A percentile compares a stretch with the other conserved stretches of the same genome.
Conservation (phyloP, 495 filamentous ascomycete genomes). For the Neurospora sp. region DNA sequence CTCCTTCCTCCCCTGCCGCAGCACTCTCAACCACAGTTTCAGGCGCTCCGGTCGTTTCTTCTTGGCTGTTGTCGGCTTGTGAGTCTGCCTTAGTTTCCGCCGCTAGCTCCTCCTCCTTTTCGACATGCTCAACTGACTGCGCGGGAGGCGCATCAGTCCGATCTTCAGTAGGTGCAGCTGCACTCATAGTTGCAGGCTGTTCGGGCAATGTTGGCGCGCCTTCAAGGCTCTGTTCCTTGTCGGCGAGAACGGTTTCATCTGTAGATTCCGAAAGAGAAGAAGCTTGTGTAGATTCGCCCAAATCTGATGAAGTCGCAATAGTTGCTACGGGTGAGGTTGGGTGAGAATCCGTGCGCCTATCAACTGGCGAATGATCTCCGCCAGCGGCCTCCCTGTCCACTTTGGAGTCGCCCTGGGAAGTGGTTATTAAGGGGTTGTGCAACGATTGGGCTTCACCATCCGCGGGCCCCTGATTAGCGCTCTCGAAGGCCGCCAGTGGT, state of each 20-base stretch:
- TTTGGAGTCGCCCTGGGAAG: constrained; percentile 30
- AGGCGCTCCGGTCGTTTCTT: neutral
- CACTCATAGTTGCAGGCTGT: neutral
- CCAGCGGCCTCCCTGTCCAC: constrained; percentile 25
- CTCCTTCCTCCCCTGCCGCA: neutral
- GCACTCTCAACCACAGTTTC: neutral
- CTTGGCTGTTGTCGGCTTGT: neutral
- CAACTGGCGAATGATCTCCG: constrained; percentile 26
- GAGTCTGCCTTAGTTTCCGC: neutral
- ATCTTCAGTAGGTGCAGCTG: neutral
- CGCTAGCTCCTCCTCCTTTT: neutral
- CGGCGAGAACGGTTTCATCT: constrained; percentile 37
- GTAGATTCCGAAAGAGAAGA: constrained; percentile 46
- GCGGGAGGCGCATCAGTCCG: constrained; percentile 2
- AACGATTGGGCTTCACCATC: neutral
- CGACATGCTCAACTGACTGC: neutral
- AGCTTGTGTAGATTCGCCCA: constrained; percentile 42
- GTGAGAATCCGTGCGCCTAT: constrained; percentile 37
- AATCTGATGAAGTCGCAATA: constrained; percentile 33
- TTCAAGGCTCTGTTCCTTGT: constrained; percentile 8
- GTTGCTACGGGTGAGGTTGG: constrained; percentile 37
- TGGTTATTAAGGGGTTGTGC: constrained; percentile 6
- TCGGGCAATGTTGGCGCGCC: neutral
- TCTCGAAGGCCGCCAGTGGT: neutral
- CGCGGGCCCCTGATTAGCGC: neutral